Percentiles rank a stretch among this genome's conserved stretches.
phyloP scores from a whole-genome alignment of 2,329 filamentous ascomycete species.

The Pseudogymnoascus sp. region DNA sequence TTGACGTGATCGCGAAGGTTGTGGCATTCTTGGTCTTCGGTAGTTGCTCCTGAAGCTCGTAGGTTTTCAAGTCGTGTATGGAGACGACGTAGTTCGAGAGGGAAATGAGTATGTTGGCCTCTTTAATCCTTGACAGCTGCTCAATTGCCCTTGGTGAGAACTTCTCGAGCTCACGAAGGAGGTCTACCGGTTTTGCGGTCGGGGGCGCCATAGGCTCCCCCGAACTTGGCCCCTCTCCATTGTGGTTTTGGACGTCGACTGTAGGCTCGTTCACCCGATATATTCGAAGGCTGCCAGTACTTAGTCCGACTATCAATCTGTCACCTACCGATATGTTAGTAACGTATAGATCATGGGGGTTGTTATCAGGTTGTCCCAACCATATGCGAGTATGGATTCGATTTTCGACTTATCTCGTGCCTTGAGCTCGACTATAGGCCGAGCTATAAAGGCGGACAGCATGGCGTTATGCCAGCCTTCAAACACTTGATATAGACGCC shows the following conservation, averaged over 20 bases:
- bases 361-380: conserved; percentile 36
- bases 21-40: conserved; percentile 78
- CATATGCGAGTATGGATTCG: conserved; percentile 88
- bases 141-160: conserved; percentile 87
- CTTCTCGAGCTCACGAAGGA: conserved; percentile 85
- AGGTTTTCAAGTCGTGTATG: conserved; percentile 80
- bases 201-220: conserved; percentile 21
- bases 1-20: conserved; percentile 87
- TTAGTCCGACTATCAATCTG: conserved; percentile 82
- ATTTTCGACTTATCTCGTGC: conserved; percentile 94
- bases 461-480: conserved; percentile 42
- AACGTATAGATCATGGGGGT: neutral
- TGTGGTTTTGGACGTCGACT: conserved; percentile 32
- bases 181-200: conserved; percentile 57
- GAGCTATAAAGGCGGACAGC: conserved; percentile 96
- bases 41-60: conserved; percentile 70
- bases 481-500: neutral
- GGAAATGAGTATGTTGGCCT: conserved; percentile 83
- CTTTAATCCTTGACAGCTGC: conserved; percentile 91
- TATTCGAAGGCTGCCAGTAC: conserved; percentile 77
- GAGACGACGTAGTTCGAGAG: conserved; percentile 84
- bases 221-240: conserved; percentile 27
- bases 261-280: conserved; percentile 74
- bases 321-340: conserved; percentile 50
- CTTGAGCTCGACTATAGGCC: conserved; percentile 93